Evolutionary conservation across 495 filamentous ascomycete species (phyloP), one percentile per base, ranked within the genome.

Genomic region (Rhypophila decipiens): DNA sequence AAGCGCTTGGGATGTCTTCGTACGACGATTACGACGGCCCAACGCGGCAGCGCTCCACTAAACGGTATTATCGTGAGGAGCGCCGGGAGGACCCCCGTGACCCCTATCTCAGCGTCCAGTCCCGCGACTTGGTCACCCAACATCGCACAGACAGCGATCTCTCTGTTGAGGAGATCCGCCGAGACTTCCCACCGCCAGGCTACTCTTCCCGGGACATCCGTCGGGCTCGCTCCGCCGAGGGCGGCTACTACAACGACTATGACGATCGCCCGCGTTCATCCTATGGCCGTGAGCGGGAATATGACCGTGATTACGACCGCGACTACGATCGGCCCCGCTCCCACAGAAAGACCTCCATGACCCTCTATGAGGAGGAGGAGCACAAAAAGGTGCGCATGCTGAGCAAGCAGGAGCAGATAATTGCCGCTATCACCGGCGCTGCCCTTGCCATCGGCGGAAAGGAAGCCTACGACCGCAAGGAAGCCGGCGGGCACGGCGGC

Each of bases 151-250:
- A 82, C 49, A 73, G 74, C 52, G 82, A 83, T 46, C 69, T 82
- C 22, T 75, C 78, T 2, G 65, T 86, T 50, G 85, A 88, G 64
- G 80, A 85, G 64, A 72, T 86, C 38, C 75, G 72, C 49, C 77
- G 82, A 40, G 80, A 86, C 24, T 87, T 84, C 50, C 82, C 79
- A 0, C 80, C 84, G 24, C 70, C 82, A 62, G 70, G 69, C 38
- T 70, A 73, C 50, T 55, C 65, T 61, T 37, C 68, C 47, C 68
- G 77, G 38, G 66, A 79, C 61, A 46, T 79, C 71, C 61, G 69
- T 47, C 72, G 80, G 19, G 59, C 73, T 44, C 65, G 72, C 37
- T 77, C 75, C 12, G 69, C 73, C 44, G 77, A 75, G 20, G 65
- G 63, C 29, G 61, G 59, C 21, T 60, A 68, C 51, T 60, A 70